A percentile compares a stretch with the other conserved stretches of the same genome.
These are phyloP conservation scores for Quercus berberidifolia DNA, from an alignment of 306 rosid species.

Conservation along the genomic window DNA sequence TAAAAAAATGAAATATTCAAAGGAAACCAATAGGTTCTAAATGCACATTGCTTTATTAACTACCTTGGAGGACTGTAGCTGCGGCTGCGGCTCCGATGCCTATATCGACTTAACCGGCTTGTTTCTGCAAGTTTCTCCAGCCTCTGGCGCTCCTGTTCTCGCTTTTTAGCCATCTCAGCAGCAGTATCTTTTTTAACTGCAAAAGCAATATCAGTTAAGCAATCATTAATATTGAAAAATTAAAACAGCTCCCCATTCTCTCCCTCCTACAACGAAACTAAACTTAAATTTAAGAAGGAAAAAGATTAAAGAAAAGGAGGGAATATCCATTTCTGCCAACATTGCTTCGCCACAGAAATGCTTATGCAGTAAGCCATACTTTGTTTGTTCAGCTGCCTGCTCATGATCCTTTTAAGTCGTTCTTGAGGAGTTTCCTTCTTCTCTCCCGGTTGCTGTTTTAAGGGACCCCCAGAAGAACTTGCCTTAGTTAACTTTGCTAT, in stretches of 20 bases:
- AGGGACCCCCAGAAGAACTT: slow-evolving; percentile 68
- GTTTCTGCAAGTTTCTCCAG: slow-evolving; percentile 95
- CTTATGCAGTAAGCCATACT: slow-evolving; percentile 44
- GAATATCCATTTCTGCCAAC: background rate
- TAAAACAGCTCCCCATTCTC: background rate
- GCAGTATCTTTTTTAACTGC: slow-evolving; percentile 96
- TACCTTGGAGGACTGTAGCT: slow-evolving; percentile 78
- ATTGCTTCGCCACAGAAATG: slow-evolving; percentile 16
- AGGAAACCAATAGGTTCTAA: background rate
- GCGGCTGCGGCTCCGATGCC: slow-evolving; percentile 54
- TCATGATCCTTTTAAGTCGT: slow-evolving; percentile 98
- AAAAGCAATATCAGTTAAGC: slow-evolving; percentile 15
- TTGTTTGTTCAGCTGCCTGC: slow-evolving; percentile 87
- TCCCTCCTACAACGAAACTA: background rate
- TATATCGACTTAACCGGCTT: slow-evolving; percentile 69
- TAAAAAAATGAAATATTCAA: background rate
- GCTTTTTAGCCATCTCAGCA: slow-evolving; percentile 84
- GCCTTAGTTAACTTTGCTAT: slow-evolving; percentile 72
- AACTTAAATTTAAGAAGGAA: background rate
- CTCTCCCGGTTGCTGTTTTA: slow-evolving; percentile 73
- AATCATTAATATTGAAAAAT: background rate
- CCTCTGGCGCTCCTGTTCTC: slow-evolving; percentile 90
- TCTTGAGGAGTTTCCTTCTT: slow-evolving; percentile 99
- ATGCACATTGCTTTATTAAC: background rate
- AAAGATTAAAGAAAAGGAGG: background rate